Base-by-base conservation (phyloP, 495 filamentous ascomycete species). In the Penicillium bovifimosum region DNA sequence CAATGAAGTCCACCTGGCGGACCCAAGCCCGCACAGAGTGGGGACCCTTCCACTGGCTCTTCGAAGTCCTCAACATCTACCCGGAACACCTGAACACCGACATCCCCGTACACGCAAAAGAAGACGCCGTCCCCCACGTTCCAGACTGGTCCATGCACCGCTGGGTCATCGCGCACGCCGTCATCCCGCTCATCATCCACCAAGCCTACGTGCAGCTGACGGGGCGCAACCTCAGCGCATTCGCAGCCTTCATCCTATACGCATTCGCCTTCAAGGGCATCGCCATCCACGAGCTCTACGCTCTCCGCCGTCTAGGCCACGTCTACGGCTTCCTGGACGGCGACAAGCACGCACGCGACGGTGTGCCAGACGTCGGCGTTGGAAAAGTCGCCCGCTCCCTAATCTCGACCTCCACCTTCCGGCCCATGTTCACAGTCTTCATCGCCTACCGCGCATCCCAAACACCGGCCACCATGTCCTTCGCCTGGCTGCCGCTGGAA, bases 1-100 rank as follows among this genome's bases (percentile, higher is more conserved):
- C 63, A 3, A 68, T 68, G 65, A 68, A 68, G 59, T 68, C 65
- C 41, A 68, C 65, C 50, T 68, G 65, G 65, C 65, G 65, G 41
- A 56, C 10, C n/a, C 54, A 50, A 35, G 53, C 52, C 31, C 59
- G 58, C 44, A 60, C 61, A 38, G 61, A 62, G 43, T 68, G 65
- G 65, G 64, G 61, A 6, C 51, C 62, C 7, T 57, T 54, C 54
- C 65, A 68, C 56, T 68, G 63, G 63, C 66, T 68, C 59, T 68
- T 60, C 35, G 65, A 68, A 44, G 9, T 68, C 13, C 55, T 66
- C 3, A 59, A 52, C 26, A 58, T 68, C 17, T 63, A 68, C 40
- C 65, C 65, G 1, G 61, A 65, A 39, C 34, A 59, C 16, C 54
- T 68, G 26, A 61, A 68, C 34, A 41, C 50, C 16, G 24, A 60